A percentile compares a stretch with the other conserved stretches of the same genome.
Conservation (phyloP, 768 basidiomycete genomes). For the Cyathus striatus region DNA sequence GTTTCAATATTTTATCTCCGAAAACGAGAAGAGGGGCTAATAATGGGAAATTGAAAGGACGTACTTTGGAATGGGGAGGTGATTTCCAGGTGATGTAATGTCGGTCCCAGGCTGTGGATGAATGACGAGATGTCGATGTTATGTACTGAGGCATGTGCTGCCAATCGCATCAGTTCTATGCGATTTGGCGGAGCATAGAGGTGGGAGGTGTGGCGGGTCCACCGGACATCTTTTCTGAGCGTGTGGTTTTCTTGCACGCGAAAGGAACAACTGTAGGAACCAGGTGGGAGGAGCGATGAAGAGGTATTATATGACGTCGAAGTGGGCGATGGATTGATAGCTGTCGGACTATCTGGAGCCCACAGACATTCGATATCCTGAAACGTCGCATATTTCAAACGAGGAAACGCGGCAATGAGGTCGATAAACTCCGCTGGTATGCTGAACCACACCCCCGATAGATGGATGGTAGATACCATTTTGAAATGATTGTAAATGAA, state of each 20-base stretch:
- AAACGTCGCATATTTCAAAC: not conserved
- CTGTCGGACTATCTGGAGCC: too few species aligned
- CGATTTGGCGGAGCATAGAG: not conserved
- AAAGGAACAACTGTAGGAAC: slow-evolving; percentile 1
- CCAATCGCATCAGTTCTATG: not conserved
- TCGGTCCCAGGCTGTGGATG: slow-evolving; percentile 5
- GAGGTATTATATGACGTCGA: not conserved
- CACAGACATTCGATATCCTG: slow-evolving; percentile 2
- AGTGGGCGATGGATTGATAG: too few species aligned
- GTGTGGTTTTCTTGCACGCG: not conserved
- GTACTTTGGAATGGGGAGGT: slow-evolving; percentile 7
- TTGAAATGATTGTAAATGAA: not conserved
- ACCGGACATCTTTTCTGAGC: not conserved
- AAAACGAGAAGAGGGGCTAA: too few species aligned
- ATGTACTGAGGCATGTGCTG: not conserved
- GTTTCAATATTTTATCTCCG: too few species aligned
- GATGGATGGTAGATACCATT: not conserved
- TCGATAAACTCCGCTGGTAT: not conserved
- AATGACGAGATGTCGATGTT: slow-evolving; percentile 4
- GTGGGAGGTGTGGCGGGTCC: not conserved
- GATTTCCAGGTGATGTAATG: slow-evolving; percentile 5
- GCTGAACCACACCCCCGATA: not conserved
- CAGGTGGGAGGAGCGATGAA: not conserved
- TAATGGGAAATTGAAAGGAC: not conserved
- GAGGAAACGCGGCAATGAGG: slow-evolving; percentile 2